A percentile compares a stretch with the other conserved stretches of the same genome.
Evolutionary conservation across 169 alveolate genomes (phyloP).

Genomic region (Toxoplasma gondii): DNA sequence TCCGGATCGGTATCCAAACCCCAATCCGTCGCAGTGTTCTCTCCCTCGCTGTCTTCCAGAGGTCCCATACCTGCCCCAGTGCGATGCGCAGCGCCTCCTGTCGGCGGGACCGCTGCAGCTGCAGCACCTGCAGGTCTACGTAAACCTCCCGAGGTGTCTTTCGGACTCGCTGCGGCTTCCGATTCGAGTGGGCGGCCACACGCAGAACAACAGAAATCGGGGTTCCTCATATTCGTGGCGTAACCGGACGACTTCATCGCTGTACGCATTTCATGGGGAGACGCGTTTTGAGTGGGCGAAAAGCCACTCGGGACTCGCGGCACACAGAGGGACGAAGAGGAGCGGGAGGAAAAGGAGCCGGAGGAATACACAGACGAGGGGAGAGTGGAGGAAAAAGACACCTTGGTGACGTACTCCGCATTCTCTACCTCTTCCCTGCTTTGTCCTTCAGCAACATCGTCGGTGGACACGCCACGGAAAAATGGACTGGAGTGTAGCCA

Average conservation of each 20-base stretch:
- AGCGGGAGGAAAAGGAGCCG: not conserved
- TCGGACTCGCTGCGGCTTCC: not conserved
- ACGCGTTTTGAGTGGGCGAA: not conserved
- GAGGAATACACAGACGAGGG: not conserved
- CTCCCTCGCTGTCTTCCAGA: constrained; percentile 10
- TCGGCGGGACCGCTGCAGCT: not conserved
- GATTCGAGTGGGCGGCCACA: constrained; percentile 12
- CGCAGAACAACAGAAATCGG: constrained; percentile 2
- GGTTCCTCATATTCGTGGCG: not conserved
- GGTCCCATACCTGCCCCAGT: not conserved
- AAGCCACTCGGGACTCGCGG: constrained; percentile 10
- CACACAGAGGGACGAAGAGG: not conserved
- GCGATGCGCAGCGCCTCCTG: not conserved
- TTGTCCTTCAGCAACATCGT: not conserved
- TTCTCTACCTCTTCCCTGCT: not conserved
- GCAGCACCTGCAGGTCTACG: not conserved
- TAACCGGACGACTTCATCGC: not conserved
- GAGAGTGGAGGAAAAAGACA: not conserved
- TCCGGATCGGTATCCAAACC: constrained; percentile 15
- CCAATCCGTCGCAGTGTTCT: not conserved
- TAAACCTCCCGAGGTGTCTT: not conserved
- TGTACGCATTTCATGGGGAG: not conserved
- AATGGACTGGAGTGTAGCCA: not conserved
- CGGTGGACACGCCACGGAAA: not conserved
- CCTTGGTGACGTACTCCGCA: not conserved